Conservation (phyloP, 2,329 filamentous ascomycete genomes). For the Aspergillus sp. region DNA sequence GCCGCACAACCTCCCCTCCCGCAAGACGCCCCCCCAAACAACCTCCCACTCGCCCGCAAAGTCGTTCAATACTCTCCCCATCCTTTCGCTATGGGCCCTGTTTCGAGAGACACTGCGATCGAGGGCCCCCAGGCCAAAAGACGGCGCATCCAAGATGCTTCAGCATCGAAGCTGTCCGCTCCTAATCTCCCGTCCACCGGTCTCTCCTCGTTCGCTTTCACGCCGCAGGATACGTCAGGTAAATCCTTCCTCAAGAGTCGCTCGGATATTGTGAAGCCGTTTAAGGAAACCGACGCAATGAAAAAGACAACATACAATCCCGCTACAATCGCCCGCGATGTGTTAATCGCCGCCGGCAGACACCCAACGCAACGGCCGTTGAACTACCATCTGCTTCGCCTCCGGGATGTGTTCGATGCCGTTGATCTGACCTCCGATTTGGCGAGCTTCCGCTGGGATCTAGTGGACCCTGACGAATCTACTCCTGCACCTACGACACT, state of each 20-base stretch:
- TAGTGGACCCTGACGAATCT: conserved; percentile 48
- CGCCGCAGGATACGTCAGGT: conserved; percentile 10
- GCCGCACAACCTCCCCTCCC: not conserved
- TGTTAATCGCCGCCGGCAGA: conserved; percentile 60
- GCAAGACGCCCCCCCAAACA: not conserved
- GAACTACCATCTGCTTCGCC: conserved; percentile 58
- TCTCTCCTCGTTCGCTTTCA: conserved; percentile 9
- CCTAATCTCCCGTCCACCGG: no score
- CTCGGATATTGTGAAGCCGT: conserved; percentile 42
- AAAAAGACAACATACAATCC: conserved; percentile 57
- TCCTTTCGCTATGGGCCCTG: no score
- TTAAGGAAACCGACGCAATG: conserved; percentile 39
- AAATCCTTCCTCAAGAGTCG: conserved; percentile 27
- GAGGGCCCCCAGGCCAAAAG: no score
- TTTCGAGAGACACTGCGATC: no score
- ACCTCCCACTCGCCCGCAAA: not conserved
- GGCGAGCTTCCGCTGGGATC: conserved; percentile 60
- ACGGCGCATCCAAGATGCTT: no score
- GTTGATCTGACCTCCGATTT: conserved; percentile 53
- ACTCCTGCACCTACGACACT: not conserved
- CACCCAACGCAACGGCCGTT: conserved; percentile 59
- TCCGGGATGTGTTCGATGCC: conserved; percentile 42
- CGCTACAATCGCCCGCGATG: conserved; percentile 62
- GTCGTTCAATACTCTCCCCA: not conserved
- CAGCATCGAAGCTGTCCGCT: no score